Base-by-base conservation (phyloP, 2,329 filamentous ascomycete genomes). In the Aureobasidium sp. region DNA sequence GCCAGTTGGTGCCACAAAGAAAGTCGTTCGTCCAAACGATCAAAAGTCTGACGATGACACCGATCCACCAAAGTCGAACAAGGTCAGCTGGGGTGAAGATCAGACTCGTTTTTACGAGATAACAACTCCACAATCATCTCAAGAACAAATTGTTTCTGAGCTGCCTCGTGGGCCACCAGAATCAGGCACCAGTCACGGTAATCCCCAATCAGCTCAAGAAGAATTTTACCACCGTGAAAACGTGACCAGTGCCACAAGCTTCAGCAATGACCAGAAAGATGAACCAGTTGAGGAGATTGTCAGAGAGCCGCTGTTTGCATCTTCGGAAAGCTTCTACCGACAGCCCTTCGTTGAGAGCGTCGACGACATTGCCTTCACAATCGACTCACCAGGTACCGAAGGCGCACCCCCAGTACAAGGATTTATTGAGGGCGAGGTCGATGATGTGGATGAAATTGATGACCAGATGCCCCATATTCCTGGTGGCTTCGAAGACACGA, bases 361-460 rank as follows among this genome's bases (percentile, higher is more conserved):
- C 7, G 76, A 76, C 17, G 76, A 79, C 63, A 66, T 76, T 55
- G 68, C 66, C 12, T 67, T 71, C 48, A 63, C 63, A 3, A 24
- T 70, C n/a, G 66, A 68, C 37, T 72, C 72, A n/a, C 69, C 70
- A 9, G 66, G 69, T 9, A 70, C 69, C 6, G 68, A 72, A 67
- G 64, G 71, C 66, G 60, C 67, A 55, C 69, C 70, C 63, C 71
- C 70, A 26, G 66, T 67, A 12, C 71, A 64, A 29, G 74, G 72
- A 20, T 75, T 76, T 65, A 71, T 78, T 17, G 72, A 70, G 68
- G 77, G 80, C 15, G 77, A 79, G 41, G 67, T 75, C 1, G 76
- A 78, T 20, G 85, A 86, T 3, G 82, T 84, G 3, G 86, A 87
- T 67, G 82, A 82, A 9, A 65, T 74, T 12, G 79, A 76, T 64